phyloP scores from a whole-genome alignment of 139 green algal genomes.

The Haematococcus lacustris region DNA sequence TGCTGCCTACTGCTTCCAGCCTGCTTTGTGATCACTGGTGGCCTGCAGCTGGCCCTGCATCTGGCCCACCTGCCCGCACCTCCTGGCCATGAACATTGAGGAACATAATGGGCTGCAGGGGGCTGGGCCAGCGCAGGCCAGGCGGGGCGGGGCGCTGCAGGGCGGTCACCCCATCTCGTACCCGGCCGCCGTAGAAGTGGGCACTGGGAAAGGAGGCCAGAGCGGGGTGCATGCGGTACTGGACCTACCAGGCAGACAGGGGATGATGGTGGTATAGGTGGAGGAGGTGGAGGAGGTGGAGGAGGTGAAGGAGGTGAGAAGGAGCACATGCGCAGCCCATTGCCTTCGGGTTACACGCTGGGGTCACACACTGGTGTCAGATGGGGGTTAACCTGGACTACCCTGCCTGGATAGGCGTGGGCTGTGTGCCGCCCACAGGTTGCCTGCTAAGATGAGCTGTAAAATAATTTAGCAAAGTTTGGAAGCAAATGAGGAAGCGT shows the following conservation, averaged over 20 bases:
- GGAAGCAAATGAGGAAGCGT: too few relatives aligned
- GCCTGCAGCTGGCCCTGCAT: background rate
- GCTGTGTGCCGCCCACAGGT: too few relatives aligned
- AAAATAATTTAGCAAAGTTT: too few relatives aligned
- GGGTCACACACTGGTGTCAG: background rate
- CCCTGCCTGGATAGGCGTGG: background rate
- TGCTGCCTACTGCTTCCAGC: background rate
- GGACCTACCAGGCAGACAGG: slow-evolving; percentile 17
- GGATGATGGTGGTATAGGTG: background rate
- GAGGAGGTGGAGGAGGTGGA: background rate
- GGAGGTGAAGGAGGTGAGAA: background rate
- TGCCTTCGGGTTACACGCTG: too few relatives aligned
- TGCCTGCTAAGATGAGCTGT: too few relatives aligned
- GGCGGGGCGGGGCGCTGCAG: slow-evolving; percentile 14
- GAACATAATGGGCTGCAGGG: slow-evolving; percentile 12
- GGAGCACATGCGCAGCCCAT: too few relatives aligned
- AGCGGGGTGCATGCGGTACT: slow-evolving; percentile 84
- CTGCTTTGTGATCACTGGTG: background rate
- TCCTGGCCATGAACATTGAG: slow-evolving; percentile 15
- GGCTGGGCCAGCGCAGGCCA: slow-evolving; percentile 1
- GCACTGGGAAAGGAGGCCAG: slow-evolving; percentile 66
- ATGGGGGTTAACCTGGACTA: background rate
- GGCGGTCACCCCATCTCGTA: slow-evolving; percentile 23
- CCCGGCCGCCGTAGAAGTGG: slow-evolving; percentile 49
- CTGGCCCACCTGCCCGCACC: background rate